phyloP scores from a whole-genome alignment of 345 rosid species.

The Leavenworthia alabamica region DNA sequence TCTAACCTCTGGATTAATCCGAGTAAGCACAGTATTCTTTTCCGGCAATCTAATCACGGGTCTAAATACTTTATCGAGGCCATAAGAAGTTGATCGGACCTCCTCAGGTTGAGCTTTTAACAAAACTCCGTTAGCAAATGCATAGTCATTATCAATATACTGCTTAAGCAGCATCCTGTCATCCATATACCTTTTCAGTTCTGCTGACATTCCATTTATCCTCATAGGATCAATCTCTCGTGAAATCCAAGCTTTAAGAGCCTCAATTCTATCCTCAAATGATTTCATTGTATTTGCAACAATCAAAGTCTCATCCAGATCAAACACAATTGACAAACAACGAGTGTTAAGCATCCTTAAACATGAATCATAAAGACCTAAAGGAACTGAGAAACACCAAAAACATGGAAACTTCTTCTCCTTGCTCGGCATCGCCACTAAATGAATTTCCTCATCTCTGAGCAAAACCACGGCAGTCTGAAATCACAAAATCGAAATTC shows the following conservation, averaged over 20 bases:
- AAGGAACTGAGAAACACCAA: slow-evolving; percentile 83
- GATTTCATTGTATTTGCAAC: slow-evolving; percentile 97
- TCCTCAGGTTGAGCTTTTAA: slow-evolving; percentile 77
- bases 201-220: slow-evolving; percentile 64
- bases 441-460: slow-evolving; percentile 84
- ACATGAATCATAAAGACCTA: slow-evolving; percentile 68
- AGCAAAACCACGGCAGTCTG: slow-evolving; percentile 84
- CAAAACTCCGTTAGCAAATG: slow-evolving; percentile 61
- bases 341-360: slow-evolving; percentile 73
- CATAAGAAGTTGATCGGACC: slow-evolving; percentile 53
- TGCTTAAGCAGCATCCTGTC: slow-evolving; percentile 82
- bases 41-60: slow-evolving; percentile 82
- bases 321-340: slow-evolving; percentile 88
- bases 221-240: slow-evolving; percentile 71
- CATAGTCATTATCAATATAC: slow-evolving; percentile 63
- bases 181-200: slow-evolving; percentile 64
- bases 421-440: slow-evolving; percentile 99
- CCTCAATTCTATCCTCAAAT: slow-evolving; percentile 81
- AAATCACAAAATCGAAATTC: not conserved
- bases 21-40: slow-evolving; percentile 70
- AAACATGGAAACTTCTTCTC: slow-evolving; percentile 95
- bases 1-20: slow-evolving; percentile 93
- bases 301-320: slow-evolving; percentile 91
- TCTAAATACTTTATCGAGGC: slow-evolving; percentile 61
- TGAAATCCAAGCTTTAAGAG: slow-evolving; percentile 66